phyloP scores from a whole-genome alignment of 2,329 filamentous ascomycete genomes.

The Fusarium stilboides region DNA sequence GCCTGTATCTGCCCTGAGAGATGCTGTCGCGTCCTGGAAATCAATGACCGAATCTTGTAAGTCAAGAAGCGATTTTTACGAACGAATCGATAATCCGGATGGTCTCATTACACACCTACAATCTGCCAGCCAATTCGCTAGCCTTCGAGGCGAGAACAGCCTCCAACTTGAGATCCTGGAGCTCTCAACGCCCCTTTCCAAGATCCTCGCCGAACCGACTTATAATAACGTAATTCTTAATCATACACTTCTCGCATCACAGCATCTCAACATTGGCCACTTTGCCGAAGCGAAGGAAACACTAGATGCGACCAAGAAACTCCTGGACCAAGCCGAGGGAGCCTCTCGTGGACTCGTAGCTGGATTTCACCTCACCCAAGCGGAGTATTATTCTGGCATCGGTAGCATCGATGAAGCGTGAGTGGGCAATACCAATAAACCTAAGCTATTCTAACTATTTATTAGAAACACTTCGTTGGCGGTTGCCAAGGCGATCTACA shows the following conservation, averaged over 20 bases:
- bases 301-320: slow-evolving; percentile 71
- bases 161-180: slow-evolving; percentile 65
- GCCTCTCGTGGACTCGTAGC: slow-evolving; percentile 60
- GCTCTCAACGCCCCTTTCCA: slow-evolving; percentile 61
- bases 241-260: slow-evolving; percentile 65
- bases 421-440: slow-evolving; percentile 34
- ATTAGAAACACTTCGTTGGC: slow-evolving; percentile 53
- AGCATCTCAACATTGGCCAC: slow-evolving; percentile 69
- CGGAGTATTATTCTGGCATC: slow-evolving; percentile 80
- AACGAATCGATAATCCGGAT: slow-evolving; percentile 65
- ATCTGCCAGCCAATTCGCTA: slow-evolving; percentile 66
- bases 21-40: slow-evolving; percentile 63
- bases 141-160: slow-evolving; percentile 64
- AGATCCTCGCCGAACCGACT: slow-evolving; percentile 51
- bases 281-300: slow-evolving; percentile 65
- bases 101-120: slow-evolving; percentile 66
- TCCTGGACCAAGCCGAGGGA: slow-evolving; percentile 57
- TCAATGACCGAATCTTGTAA: slow-evolving; percentile 57
- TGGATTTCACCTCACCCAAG: slow-evolving; percentile 77
- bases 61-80: slow-evolving; percentile 59
- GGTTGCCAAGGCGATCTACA: slow-evolving; percentile 59
- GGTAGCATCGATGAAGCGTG: slow-evolving; percentile 76
- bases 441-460: slow-evolving; percentile 26
- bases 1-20: slow-evolving; percentile 52
- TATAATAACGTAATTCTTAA: slow-evolving; percentile 62